Conservation (phyloP, 2,329 filamentous ascomycete species). For the Alternaria postmessia region DNA sequence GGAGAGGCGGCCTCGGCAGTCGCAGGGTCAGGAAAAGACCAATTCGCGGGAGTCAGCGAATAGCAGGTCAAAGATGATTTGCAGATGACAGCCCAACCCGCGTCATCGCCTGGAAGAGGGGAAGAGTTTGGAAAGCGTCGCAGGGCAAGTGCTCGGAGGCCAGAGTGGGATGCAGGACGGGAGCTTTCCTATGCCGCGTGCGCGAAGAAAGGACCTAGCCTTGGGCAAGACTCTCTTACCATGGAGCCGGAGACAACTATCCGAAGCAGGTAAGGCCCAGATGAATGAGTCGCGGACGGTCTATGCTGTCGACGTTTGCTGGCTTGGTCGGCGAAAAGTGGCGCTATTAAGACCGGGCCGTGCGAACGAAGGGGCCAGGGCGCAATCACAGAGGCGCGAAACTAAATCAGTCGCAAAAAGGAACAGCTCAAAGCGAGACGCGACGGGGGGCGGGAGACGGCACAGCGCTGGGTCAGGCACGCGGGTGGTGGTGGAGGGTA, state of each 20-base stretch:
- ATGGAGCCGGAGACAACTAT: conserved; percentile 49
- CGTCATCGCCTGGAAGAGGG: conserved; percentile 46
- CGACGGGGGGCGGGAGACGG: conserved; percentile 16
- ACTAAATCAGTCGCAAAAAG: conserved; percentile 26
- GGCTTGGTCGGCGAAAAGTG: conserved; percentile 37
- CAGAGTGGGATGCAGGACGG: conserved; percentile 42
- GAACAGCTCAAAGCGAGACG: conserved; percentile 16
- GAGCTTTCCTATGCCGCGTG: conserved; percentile 44
- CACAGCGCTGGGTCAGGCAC: conserved; percentile 17
- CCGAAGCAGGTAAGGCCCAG: conserved; percentile 44
- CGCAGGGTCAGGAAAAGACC: conserved; percentile 37
- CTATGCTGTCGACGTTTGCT: conserved; percentile 46
- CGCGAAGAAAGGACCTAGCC: conserved; percentile 37
- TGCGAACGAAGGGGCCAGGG: conserved; percentile 40
- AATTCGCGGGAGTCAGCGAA: conserved; percentile 42
- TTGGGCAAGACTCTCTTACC: conserved; percentile 44
- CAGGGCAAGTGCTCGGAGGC: conserved; percentile 42
- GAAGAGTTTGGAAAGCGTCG: conserved; percentile 49
- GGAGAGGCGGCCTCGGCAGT: conserved; percentile 43
- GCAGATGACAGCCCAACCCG: conserved; percentile 42
- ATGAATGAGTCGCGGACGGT: conserved; percentile 37
- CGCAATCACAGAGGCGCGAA: conserved; percentile 30
- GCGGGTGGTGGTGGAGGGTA: neutral
- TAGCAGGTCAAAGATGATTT: conserved; percentile 35
- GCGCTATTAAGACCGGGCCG: conserved; percentile 39